A percentile compares a stretch with the other conserved stretches of the same genome.
phyloP scores from a whole-genome alignment of 2,329 filamentous ascomycete species.

The Penicillium sp. region DNA sequence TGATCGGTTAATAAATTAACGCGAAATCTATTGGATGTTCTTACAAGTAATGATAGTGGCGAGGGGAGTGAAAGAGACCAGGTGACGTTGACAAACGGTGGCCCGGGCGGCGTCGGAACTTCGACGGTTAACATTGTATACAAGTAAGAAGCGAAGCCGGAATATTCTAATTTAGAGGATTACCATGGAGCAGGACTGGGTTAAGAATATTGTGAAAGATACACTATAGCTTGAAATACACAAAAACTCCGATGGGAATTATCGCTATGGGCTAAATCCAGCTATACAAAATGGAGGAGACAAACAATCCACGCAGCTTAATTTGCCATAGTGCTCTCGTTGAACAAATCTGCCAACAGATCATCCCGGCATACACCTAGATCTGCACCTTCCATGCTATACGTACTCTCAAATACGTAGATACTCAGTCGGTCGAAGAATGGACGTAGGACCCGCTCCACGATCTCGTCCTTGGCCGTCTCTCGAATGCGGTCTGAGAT shows the following conservation, averaged over 20 bases:
- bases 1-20: not conserved
- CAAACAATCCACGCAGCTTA: conserved; percentile 16
- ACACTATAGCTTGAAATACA: not conserved
- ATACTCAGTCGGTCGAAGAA: conserved; percentile 94
- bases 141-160: not conserved
- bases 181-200: not conserved
- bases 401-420: conserved; percentile 87
- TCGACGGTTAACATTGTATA: not conserved
- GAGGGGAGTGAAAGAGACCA: conserved; percentile 10
- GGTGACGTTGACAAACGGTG: conserved; percentile 22
- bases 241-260: not conserved
- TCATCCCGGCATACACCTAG: conserved; percentile 62
- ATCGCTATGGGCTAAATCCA: conserved; percentile 6
- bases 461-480: conserved; percentile 61
- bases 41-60: conserved; percentile 12
- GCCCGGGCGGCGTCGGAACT: conserved; percentile 21
- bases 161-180: not conserved
- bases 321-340: conserved; percentile 64
- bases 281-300: conserved; percentile 11
- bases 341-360: conserved; percentile 74
- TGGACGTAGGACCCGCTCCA: conserved; percentile 76
- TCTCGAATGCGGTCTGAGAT: conserved; percentile 52
- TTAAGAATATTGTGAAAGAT: not conserved
- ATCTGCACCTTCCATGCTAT: conserved; percentile 75
- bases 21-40: not conserved